Percentiles rank a stretch among this genome's conserved stretches.
Evolutionary conservation across 2,329 filamentous ascomycete genomes (phyloP).

Genomic region (Phialophora tarda): DNA sequence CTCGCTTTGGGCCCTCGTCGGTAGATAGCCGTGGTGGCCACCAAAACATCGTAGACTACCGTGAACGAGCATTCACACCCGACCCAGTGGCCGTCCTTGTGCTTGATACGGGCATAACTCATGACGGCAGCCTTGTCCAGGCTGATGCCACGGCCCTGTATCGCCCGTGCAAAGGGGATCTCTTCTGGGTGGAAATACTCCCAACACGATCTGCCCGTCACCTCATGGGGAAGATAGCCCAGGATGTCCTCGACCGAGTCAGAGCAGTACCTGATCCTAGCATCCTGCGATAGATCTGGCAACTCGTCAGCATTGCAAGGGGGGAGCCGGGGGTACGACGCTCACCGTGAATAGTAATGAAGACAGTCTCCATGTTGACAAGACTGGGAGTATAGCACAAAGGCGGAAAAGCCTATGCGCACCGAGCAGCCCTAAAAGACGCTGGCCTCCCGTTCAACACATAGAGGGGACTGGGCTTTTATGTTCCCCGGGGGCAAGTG

Average conservation of each 20-base stretch:
- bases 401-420: constrained; percentile 27
- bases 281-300: constrained; percentile 74
- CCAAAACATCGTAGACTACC: constrained; percentile 83
- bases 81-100: constrained; percentile 72
- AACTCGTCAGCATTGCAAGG: constrained; percentile 33
- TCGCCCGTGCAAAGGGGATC: constrained; percentile 72
- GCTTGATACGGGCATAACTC: constrained; percentile 75
- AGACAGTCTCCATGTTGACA: constrained; percentile 75
- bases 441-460: constrained; percentile 28
- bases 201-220: constrained; percentile 77
- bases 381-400: constrained; percentile 20
- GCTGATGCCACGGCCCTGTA: constrained; percentile 74
- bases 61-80: constrained; percentile 90
- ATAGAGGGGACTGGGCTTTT: constrained; percentile 20
- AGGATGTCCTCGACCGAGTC: constrained; percentile 84
- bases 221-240: constrained; percentile 76
- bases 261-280: constrained; percentile 80
- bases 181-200: constrained; percentile 87
- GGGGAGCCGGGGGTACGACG: constrained; percentile 37
- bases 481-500: constrained; percentile 5
- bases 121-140: constrained; percentile 86
- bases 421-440: constrained; percentile 40
- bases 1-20: constrained; percentile 70
- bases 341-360: constrained; percentile 89
- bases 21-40: constrained; percentile 83